Evolutionary conservation across 2,329 filamentous ascomycete genomes (phyloP).

Genomic region (Aspergillus persii): DNA sequence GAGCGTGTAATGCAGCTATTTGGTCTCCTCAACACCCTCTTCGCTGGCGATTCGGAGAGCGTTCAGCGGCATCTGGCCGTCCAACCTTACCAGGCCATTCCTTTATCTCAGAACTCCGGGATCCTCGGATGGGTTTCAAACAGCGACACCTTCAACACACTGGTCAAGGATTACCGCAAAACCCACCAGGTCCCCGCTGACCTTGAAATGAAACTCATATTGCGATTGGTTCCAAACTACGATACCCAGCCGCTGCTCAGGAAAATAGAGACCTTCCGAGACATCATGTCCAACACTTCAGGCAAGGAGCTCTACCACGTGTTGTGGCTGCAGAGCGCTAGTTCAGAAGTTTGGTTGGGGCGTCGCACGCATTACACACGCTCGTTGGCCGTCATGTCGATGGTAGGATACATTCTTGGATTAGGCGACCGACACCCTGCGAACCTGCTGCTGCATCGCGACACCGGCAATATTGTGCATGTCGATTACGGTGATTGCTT

Average conservation of each 20-base stretch:
- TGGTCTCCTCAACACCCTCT: conserved; percentile 91
- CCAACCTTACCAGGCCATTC: conserved; percentile 91
- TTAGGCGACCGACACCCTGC: conserved; percentile 95
- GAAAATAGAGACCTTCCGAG: conserved; percentile 98
- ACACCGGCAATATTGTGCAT: conserved; percentile 95
- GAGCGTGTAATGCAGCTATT: conserved; percentile 99
- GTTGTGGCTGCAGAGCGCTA: conserved; percentile 98
- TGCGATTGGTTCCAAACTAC: conserved; percentile 99
- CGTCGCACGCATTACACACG: conserved; percentile 98
- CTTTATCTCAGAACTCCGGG: conserved; percentile 92
- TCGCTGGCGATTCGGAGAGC: conserved; percentile 89
- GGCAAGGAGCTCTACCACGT: conserved; percentile 98
- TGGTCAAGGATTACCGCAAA: conserved; percentile 96
- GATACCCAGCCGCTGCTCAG: conserved; percentile 99
- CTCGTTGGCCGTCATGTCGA: conserved; percentile 98
- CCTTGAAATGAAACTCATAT: conserved; percentile 98
- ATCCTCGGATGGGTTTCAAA: conserved; percentile 97
- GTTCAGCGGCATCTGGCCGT: conserved; percentile 98
- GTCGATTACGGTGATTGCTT: conserved; percentile 99
- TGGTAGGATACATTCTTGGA: conserved; percentile 98
- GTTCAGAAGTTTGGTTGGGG: conserved; percentile 95
- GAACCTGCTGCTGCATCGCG: conserved; percentile 93
- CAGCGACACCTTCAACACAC: conserved; percentile 91
- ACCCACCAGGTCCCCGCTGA: conserved; percentile 95
- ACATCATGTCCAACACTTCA: conserved; percentile 97